Evolutionary conservation across 768 basidiomycete species (phyloP), one percentile per base, ranked within the genome.

Genomic region (Clavulina sp.): DNA sequence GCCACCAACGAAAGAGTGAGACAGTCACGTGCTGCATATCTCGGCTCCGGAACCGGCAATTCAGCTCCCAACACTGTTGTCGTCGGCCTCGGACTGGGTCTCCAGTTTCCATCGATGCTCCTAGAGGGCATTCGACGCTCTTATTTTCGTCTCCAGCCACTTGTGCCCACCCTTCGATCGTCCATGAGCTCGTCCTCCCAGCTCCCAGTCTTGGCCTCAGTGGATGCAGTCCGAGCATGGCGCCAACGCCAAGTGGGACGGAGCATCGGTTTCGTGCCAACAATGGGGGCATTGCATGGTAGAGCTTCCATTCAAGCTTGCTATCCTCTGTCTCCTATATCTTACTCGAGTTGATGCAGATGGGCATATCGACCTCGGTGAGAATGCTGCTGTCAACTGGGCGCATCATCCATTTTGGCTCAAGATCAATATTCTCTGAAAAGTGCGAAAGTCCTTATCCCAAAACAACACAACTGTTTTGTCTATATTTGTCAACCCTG

Each of bases 401-500:
- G 13, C 31, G 16, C 30, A 40, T 6, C 19, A 21, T 19, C 33
- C 44, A 16, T 32, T 4, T 38, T 19, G 29, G 16, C 21, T 38
- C n/a, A 18, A 5, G 21, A 29, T 13, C 28, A n/a, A 21, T 48
- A 48, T 18, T 47, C n/a, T 48, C 5, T 16, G n/a, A 38, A 34
- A 33, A 97, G 93, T 97, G 23, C 72, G 75, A 53, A 70, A 70
- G 48, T 91, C 87, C 0, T 71, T 97, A 3, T 63, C 66, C 2
- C 74, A 80, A 52, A 91, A 92, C 60, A 84, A 89, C 52, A 65
- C 80, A 36, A 97, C 95, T 0, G 77, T 96, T 58, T 68, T 96
- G 53, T 95, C 92, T 26, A 87, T 99, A 58, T 99, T 96, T 64
- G 92, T 99, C 54, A 97, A 99, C 63, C 95, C 95, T 0, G 84